Evolutionary conservation across 495 filamentous ascomycete species (phyloP).

Genomic region (Cairneyella variabilis): DNA sequence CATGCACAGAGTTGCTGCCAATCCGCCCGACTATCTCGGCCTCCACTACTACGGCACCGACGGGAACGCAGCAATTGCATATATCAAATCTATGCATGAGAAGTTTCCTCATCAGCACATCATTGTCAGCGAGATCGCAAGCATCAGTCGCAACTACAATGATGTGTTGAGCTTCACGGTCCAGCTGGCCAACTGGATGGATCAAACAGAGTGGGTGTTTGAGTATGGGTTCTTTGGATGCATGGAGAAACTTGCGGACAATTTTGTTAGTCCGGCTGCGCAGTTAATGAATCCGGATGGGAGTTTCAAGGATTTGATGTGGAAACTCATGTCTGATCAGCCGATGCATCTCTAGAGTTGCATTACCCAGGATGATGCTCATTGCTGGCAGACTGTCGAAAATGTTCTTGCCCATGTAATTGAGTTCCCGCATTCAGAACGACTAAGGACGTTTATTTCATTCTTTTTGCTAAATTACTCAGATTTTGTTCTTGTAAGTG

Average conservation of each 20-base stretch:
- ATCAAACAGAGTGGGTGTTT: conserved; percentile 32
- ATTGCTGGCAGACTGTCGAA: too few species aligned
- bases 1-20: conserved; percentile 30
- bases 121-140: conserved; percentile 41
- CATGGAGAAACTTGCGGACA: conserved; percentile 35
- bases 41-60: conserved; percentile 24
- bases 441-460: too few species aligned
- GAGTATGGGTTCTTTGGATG: conserved; percentile 43
- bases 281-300: conserved; percentile 40
- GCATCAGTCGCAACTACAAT: conserved; percentile 29
- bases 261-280: conserved; percentile 38
- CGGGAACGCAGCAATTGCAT: not conserved
- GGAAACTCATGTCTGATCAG: conserved; percentile 7
- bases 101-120: conserved; percentile 27
- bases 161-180: conserved; percentile 35
- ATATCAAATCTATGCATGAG: conserved; percentile 30
- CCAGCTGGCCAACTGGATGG: conserved; percentile 38
- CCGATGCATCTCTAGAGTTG: conserved; percentile 2
- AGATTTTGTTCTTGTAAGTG: too few species aligned
- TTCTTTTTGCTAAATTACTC: too few species aligned
- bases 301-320: conserved; percentile 30
- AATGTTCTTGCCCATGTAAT: too few species aligned
- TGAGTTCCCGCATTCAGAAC: too few species aligned
- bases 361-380: too few species aligned
- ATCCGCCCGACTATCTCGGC: conserved; percentile 36